Evolutionary conservation across 768 basidiomycete genomes (phyloP), one percentile per base, ranked within the genome.

Genomic region (Mycena amicta): DNA sequence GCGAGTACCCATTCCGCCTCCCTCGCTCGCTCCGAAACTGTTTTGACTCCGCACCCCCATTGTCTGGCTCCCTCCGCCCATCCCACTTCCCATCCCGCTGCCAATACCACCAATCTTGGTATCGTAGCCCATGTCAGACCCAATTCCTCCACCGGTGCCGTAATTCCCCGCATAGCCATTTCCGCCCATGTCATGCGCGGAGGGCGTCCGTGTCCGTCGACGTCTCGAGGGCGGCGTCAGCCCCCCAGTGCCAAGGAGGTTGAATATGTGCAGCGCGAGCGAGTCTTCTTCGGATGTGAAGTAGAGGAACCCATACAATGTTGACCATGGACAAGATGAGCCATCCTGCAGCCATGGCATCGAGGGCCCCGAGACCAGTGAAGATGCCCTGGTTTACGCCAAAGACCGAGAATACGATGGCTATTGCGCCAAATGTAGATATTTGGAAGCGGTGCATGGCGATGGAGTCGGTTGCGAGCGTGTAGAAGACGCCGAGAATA

Each of bases 281-380:
- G 94, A 93, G 69, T 95, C 94, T 67, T 97, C 95, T 68, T 98
- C 95, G 1, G 95, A 92, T 2, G 95, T 97, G 74, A 99, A 96
- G 79, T 93, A 97, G 59, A 98, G 84, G 15, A n/a, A 95, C 86
- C 96, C 96, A 99, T 58, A 98, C 75, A 70, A 98, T 91, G 80
- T 98, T 82, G 56, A 95, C 91, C 61, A 98, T 83, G 29, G 94
- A 79, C 53, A 96, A 84, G 61, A 99, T 86, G 66, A 99, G 84
- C 92, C 93, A 99, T 58, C 96, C 97, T 3, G 92, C 93, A 27
- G 90, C 89, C 81, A 94, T 87, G 6, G 95, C 93, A 61, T 90
- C 87, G 56, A 86, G 74, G 3, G 92, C 77, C 8, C 79, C 74
- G 12, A 51, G 47, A 27, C 69, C 66, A n/a, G 80, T 62, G 71